phyloP scores from a whole-genome alignment of 495 filamentous ascomycete genomes.

The Talaromyces adpressus region DNA sequence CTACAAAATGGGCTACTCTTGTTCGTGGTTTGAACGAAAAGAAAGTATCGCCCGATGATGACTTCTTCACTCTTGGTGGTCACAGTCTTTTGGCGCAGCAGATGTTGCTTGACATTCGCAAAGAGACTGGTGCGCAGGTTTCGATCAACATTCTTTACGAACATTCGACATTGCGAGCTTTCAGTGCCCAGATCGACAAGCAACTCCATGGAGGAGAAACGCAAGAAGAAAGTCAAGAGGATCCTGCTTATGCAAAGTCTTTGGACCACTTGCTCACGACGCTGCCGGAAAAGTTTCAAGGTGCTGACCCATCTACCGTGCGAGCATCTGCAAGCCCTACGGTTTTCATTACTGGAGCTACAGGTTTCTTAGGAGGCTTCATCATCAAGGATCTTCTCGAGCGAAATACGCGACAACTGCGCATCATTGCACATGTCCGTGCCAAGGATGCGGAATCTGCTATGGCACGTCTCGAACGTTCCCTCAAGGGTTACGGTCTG shows the following conservation, averaged over 20 bases:
- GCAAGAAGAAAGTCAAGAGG: slow-evolving; percentile 14
- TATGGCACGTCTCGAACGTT: slow-evolving; percentile 40
- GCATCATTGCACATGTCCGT: slow-evolving; percentile 75
- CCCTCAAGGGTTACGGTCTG: slow-evolving; percentile 59
- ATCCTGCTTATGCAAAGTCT: slow-evolving; percentile 54
- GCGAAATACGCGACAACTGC: slow-evolving; percentile 46
- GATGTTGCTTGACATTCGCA: slow-evolving; percentile 63
- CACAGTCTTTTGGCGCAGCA: slow-evolving; percentile 84
- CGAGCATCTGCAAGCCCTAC: slow-evolving; percentile 32
- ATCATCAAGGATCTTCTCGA: slow-evolving; percentile 68
- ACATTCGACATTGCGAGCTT: slow-evolving; percentile 63
- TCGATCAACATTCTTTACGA: slow-evolving; percentile 72
- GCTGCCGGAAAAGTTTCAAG: slow-evolving; percentile 34
- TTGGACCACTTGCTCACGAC: slow-evolving; percentile 47
- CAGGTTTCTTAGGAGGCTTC: slow-evolving; percentile 84
- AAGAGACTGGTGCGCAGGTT: slow-evolving; percentile 61
- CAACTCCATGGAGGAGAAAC: slow-evolving; percentile 10
- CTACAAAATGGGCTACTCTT: slow-evolving; percentile 56
- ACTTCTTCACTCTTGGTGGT: slow-evolving; percentile 85
- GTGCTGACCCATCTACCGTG: neutral
- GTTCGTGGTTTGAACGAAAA: slow-evolving; percentile 48
- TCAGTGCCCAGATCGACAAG: slow-evolving; percentile 67
- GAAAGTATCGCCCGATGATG: slow-evolving; percentile 56
- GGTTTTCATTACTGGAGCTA: slow-evolving; percentile 82
- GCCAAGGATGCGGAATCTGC: slow-evolving; percentile 47